Evolutionary conservation across 1,284 basidiomycete genomes (phyloP).

Genomic region (Boletus semigastroideus): DNA sequence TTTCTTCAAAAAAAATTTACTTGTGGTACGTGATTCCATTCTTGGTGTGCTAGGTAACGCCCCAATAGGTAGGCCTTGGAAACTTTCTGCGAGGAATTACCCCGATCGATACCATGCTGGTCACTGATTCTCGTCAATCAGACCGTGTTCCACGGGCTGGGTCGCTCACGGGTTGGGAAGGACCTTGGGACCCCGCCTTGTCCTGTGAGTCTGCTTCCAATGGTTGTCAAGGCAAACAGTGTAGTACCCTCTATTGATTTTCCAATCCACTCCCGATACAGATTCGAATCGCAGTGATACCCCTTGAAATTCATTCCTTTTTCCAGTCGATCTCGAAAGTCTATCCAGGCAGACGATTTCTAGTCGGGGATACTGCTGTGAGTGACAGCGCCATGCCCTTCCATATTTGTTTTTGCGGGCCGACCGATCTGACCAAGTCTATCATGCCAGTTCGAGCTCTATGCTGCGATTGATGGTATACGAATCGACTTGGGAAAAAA

Average conservation of each 20-base stretch:
- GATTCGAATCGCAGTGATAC: not conserved
- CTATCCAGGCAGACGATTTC: not conserved
- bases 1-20: not conserved
- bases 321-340: not conserved
- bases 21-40: not conserved
- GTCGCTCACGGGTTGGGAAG: not conserved
- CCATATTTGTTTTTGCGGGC: not conserved
- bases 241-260: not conserved
- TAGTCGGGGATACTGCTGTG: not conserved
- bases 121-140: not conserved
- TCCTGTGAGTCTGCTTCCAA: not conserved
- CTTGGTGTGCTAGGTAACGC: not conserved
- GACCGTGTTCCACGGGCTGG: not conserved
- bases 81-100: not conserved
- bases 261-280: not conserved
- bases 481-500: not conserved
- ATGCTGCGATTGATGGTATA: not conserved
- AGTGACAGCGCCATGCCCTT: not conserved
- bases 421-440: conserved; percentile 1
- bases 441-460: conserved; percentile 1
- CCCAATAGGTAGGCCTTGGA: not conserved
- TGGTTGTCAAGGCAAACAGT: not conserved
- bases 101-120: not conserved
- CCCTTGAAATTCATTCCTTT: not conserved
- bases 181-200: not conserved